A percentile compares a stretch with the other conserved stretches of the same genome.
Conservation (phyloP, 257 asterid genomes). For the Nicotiana obtusifolia region DNA sequence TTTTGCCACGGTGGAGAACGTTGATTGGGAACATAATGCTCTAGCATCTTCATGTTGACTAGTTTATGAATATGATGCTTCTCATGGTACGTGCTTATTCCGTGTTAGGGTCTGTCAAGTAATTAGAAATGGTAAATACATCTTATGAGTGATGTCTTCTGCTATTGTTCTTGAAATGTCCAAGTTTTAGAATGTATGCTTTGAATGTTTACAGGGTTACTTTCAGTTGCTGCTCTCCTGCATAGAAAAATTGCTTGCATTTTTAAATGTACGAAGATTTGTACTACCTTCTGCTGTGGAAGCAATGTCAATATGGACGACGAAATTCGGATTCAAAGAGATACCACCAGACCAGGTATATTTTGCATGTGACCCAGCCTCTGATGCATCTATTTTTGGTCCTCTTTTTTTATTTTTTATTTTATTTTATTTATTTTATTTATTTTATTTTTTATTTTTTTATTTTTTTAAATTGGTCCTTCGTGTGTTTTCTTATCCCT, state of each 20-base stretch:
- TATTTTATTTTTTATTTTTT: no score
- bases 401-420: not conserved
- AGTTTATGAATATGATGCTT: constrained; percentile 2
- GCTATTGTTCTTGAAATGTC: not conserved
- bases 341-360: constrained; percentile 66
- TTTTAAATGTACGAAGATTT: constrained; percentile 52
- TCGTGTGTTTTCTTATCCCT: no score
- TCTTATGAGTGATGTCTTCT: not conserved
- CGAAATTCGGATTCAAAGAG: constrained; percentile 71
- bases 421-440: no score
- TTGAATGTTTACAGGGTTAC: constrained; percentile 60
- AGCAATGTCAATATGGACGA: constrained; percentile 88
- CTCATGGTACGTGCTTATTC: not conserved
- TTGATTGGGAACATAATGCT: not conserved
- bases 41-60: not conserved
- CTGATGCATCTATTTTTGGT: not conserved
- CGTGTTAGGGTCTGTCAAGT: not conserved
- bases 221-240: constrained; percentile 72
- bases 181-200: not conserved
- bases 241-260: constrained; percentile 70
- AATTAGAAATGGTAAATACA: not conserved
- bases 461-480: no score
- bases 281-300: constrained; percentile 90
- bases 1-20: not conserved
- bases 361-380: not conserved